A percentile compares a stretch with the other conserved stretches of the same genome.
These are phyloP conservation scores for Aurifilum marmelostoma DNA, from an alignment of 2,329 filamentous ascomycete species.

Conservation along the genomic window DNA sequence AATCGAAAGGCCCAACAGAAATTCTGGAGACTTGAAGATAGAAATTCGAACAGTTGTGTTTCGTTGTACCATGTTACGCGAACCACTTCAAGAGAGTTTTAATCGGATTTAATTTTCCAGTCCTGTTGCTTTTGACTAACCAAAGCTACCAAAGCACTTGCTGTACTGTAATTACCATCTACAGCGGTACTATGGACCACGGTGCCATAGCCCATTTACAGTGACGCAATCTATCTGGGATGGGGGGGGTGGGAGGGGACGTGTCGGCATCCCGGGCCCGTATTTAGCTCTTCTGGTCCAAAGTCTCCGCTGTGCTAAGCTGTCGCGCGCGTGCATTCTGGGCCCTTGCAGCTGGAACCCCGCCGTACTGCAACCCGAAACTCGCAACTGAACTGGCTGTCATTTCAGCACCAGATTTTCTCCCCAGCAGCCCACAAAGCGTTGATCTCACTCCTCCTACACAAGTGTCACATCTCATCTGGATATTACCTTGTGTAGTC, in stretches of 20 bases:
- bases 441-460: not conserved
- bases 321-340: not conserved
- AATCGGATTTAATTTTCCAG: not conserved
- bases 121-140: not conserved
- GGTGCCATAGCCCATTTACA: not conserved
- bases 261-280: too few species aligned
- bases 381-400: not conserved
- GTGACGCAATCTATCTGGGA: slow-evolving; percentile 1
- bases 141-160: too few species aligned
- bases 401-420: not conserved
- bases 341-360: slow-evolving; percentile 9
- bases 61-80: not conserved
- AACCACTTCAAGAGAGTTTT: not conserved
- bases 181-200: not conserved
- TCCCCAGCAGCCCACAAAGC: not conserved
- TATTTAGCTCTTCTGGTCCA: too few species aligned
- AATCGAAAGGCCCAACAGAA: not conserved
- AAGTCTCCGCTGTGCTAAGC: not conserved
- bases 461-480: not conserved
- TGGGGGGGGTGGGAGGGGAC: too few species aligned
- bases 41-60: not conserved
- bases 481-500: not conserved
- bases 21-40: not conserved
- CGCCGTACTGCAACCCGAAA: not conserved
- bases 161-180: too few species aligned